These are phyloP conservation scores for Arctostaphylos glauca DNA, from an alignment of 148 eudicot genomes.

Conservation along the genomic window DNA sequence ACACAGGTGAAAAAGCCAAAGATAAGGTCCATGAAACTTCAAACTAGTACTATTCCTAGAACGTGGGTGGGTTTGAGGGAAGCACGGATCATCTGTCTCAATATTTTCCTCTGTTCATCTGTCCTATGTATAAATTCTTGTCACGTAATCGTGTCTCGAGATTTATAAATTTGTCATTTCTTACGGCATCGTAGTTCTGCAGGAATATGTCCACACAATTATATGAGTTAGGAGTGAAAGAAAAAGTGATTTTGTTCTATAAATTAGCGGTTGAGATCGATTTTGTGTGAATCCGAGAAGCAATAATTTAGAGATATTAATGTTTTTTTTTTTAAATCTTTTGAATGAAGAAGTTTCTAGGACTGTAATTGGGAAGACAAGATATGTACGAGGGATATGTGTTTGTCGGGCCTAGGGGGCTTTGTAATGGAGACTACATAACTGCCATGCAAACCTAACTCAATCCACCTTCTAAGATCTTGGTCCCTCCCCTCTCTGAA, in stretches of 20 bases:
- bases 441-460: constrained; percentile 11
- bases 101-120: neutral
- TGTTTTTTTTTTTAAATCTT: too few relatives aligned
- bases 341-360: neutral
- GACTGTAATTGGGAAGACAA: neutral
- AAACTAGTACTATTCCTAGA: neutral
- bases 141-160: neutral
- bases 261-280: neutral
- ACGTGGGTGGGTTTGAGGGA: neutral
- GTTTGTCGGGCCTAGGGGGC: neutral
- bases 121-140: neutral
- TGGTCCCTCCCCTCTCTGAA: neutral
- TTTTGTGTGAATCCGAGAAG: too few relatives aligned
- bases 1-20: neutral
- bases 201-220: neutral
- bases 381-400: neutral
- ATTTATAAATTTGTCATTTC: neutral
- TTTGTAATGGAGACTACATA: neutral
- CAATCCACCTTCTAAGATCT: neutral
- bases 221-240: neutral
- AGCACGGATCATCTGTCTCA: neutral
- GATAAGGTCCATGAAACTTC: neutral
- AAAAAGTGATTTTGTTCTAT: neutral
- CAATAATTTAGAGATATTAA: too few relatives aligned
- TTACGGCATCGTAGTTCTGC: neutral